A percentile compares a stretch with the other conserved stretches of the same genome.
phyloP scores from a whole-genome alignment of 1,139 yeast genomes.

The Pichia sp. region DNA sequence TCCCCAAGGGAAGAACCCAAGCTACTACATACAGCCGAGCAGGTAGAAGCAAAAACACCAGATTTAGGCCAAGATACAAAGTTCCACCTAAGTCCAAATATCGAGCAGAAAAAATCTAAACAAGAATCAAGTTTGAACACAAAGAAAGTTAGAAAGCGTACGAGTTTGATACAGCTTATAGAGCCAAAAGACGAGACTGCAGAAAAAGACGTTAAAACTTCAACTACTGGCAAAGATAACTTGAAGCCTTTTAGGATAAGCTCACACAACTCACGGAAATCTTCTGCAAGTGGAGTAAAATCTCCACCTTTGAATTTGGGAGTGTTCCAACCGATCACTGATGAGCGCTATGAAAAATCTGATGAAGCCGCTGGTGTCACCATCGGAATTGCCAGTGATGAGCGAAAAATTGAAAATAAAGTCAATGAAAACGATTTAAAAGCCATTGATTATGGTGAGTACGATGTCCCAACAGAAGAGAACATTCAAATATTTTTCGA shows the following conservation, averaged over 20 bases:
- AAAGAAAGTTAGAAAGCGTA: constrained; percentile 7
- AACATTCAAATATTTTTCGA: constrained; percentile 31
- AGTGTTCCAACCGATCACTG: constrained; percentile 15
- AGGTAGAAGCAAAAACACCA: constrained; percentile 14
- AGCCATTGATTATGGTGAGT: constrained; percentile 24
- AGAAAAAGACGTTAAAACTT: neutral
- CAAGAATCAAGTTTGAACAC: neutral
- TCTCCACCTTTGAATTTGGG: constrained; percentile 19
- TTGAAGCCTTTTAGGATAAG: constrained; percentile 15
- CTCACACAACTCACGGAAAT: constrained; percentile 3
- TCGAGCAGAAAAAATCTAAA: neutral
- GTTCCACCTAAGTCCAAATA: constrained; percentile 3
- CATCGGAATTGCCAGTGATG: neutral
- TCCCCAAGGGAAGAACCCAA: too few relatives aligned
- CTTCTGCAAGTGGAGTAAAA: constrained; percentile 2
- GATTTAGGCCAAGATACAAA: neutral
- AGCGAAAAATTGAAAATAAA: neutral
- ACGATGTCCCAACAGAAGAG: constrained; percentile 27
- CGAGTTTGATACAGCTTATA: constrained; percentile 14
- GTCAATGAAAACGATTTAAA: neutral
- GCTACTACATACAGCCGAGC: neutral
- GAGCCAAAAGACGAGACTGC: neutral
- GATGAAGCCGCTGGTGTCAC: neutral
- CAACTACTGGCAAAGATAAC: neutral
- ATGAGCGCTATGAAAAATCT: neutral